phyloP scores from a whole-genome alignment of 306 rosid genomes.

The Prinsepia uniflora region DNA sequence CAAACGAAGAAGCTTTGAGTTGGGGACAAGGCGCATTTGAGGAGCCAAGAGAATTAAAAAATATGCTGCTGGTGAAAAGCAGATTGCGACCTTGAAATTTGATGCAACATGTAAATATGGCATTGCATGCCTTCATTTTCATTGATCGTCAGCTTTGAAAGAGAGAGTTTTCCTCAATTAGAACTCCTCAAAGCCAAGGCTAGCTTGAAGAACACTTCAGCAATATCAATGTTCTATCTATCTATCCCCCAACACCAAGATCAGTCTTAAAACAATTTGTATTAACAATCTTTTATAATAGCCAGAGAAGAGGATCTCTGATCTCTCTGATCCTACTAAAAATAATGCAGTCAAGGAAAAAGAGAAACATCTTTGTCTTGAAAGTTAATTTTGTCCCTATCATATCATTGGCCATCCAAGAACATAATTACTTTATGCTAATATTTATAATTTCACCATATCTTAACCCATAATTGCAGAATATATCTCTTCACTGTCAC shows the following conservation, averaged over 20 bases:
- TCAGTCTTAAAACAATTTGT: not conserved
- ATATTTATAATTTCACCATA: constrained; percentile 10
- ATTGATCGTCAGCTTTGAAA: constrained; percentile 26
- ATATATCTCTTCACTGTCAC: constrained; percentile 19
- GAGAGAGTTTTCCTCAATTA: constrained; percentile 21
- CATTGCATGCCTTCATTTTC: constrained; percentile 21
- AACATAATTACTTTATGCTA: constrained; percentile 20
- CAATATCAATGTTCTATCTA: too few relatives aligned
- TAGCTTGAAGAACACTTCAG: constrained; percentile 27
- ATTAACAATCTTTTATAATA: constrained; percentile 9
- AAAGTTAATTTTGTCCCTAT: constrained; percentile 29
- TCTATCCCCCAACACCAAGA: too few relatives aligned
- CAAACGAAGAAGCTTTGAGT: constrained; percentile 14
- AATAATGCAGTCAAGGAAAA: constrained; percentile 43
- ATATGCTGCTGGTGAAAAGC: constrained; percentile 21
- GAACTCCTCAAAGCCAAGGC: not conserved
- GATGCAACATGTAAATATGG: constrained; percentile 24
- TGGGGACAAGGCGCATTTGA: constrained; percentile 15
- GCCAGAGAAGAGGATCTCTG: not conserved
- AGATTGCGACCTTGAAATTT: constrained; percentile 22
- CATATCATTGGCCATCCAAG: constrained; percentile 35
- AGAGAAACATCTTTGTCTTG: constrained; percentile 13
- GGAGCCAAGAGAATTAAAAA: constrained; percentile 27
- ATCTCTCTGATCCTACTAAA: constrained; percentile 9
- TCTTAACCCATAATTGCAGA: constrained; percentile 15